Percentiles rank a stretch among this genome's conserved stretches.
These are phyloP conservation scores for Terana coerulea DNA, from an alignment of 768 basidiomycete genomes.

Conservation along the genomic window DNA sequence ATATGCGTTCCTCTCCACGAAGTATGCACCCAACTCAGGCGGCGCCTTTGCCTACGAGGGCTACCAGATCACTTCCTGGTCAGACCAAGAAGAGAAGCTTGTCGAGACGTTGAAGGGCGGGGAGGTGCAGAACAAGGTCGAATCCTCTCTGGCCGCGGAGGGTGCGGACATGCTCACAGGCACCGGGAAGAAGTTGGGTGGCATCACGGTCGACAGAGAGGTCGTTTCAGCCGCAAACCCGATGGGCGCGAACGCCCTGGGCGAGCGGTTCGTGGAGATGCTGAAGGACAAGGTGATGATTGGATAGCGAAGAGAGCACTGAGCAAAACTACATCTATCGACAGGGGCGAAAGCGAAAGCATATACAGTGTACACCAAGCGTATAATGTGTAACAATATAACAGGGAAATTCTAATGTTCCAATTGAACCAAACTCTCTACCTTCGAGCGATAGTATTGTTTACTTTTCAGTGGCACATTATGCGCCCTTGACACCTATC, in stretches of 20 bases:
- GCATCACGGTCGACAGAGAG: constrained; percentile 24
- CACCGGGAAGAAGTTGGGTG: constrained; percentile 16
- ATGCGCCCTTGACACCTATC: constrained; percentile 10
- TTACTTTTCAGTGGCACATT: no score
- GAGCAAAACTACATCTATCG: no score
- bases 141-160: constrained; percentile 18
- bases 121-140: constrained; percentile 21
- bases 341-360: no score
- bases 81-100: constrained; percentile 23
- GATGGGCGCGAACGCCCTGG: constrained; percentile 20
- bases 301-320: not conserved
- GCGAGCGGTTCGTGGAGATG: constrained; percentile 24
- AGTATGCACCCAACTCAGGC: constrained; percentile 14
- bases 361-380: no score
- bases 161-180: constrained; percentile 22
- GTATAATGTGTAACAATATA: no score
- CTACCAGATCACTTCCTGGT: constrained; percentile 27
- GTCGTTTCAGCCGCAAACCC: constrained; percentile 24
- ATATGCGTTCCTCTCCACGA: constrained; percentile 25
- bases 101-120: constrained; percentile 25
- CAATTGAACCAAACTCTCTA: no score
- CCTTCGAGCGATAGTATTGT: no score
- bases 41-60: constrained; percentile 27
- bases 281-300: constrained; percentile 11
- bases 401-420: no score